Evolutionary conservation across 768 basidiomycete genomes (phyloP), one percentile per base, ranked within the genome.

Genomic region (Sarcomyxa edulis): DNA sequence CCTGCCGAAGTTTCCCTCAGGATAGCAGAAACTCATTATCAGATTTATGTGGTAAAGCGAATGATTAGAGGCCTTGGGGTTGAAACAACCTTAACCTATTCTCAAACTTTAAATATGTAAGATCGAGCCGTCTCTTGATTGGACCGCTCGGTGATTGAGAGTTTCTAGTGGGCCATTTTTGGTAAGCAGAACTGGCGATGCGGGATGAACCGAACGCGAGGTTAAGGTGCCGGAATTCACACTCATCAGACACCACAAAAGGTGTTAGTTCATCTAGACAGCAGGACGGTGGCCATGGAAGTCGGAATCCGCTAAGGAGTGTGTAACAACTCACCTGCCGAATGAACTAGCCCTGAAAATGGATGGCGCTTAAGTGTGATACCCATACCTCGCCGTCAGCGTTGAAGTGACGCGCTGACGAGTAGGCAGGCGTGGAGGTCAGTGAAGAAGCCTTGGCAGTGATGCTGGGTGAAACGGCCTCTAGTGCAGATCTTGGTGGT

Each of bases 21-120:
- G 66, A 69, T 68, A 68, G 65, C 66, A 66, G 68, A 66, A 62
- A 66, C 68, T 69, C 66, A 68, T 47, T 65, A 57, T 66, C 68
- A 72, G 68, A 68, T 70, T 73, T 75, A 74, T 73, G 67, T 70
- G 71, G 72, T 79, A 81, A 80, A 81, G 78, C 81, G 80, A 85
- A 85, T 85, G 84, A 84, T 84, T 86, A 84, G 82, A 81, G 81
- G 81, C 78, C 79, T 84, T 81, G 81, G 78, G 83, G 82, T 77
- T 74, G 79, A 78, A 83, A 83, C 79, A 76, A 78, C 79, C 81
- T 85, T 80, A 80, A 84, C 81, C 81, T 73, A 77, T 73, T 69
- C 75, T 78, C 77, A 72, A 76, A 71, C 80, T 81, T 82, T 81
- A 81, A 82, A 83, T 80, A 81, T 78, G 79, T 81, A 82, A 82